Base-by-base conservation (phyloP, 352 stramenopile genomes). In the Phytophthora citricola region DNA sequence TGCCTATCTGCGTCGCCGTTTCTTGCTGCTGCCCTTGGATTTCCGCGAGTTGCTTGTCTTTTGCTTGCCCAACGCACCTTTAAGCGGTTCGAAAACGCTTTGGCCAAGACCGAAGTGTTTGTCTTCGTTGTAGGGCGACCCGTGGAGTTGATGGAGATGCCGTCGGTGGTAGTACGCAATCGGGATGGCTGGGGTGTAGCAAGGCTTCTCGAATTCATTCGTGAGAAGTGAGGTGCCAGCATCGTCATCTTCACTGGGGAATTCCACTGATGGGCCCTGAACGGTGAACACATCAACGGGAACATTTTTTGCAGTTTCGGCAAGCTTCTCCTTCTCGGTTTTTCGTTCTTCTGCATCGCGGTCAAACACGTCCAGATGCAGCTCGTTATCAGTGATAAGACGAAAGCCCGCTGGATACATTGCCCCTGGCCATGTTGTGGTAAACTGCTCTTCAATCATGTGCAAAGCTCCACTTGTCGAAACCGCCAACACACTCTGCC, bases 401-500 rank as follows among this genome's bases (percentile, higher is more conserved):
- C 80, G 85, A 50, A 94, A 96, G 0, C 86, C 85, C 6, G 81
- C 71, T 10, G 88, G 87, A 52, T 95, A 96, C 89, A 96, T 96
- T 7, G 89, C 79, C 1, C 87, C 85, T 10, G 83, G 83, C 83
- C 83, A 95, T 17, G 76, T 80, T 9, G 83, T 92, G 17, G 67
- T 82, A 63, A 93, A 94, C n/a, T 82, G 48, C 40, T 93, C 80
- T 50, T 94, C 87, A 4, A 93, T 52, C 26, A 91, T 80, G 41
- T 90, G 76, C n/a, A 95, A 65, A 11, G 81, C 69, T 2, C 85
- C 87, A 22, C 72, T 82, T 2, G 83, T 86, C 17, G 87, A 95
- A 7, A 92, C 79, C 3, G 79, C 81, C 6, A 92, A 44, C 12
- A 94, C 73, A 9, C 71, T 81, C 15, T 93, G 73, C 36, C 81